These are phyloP conservation scores for Pyrenochaeta sp. DNA, from an alignment of 2,329 filamentous ascomycete genomes.

Conservation along the genomic window DNA sequence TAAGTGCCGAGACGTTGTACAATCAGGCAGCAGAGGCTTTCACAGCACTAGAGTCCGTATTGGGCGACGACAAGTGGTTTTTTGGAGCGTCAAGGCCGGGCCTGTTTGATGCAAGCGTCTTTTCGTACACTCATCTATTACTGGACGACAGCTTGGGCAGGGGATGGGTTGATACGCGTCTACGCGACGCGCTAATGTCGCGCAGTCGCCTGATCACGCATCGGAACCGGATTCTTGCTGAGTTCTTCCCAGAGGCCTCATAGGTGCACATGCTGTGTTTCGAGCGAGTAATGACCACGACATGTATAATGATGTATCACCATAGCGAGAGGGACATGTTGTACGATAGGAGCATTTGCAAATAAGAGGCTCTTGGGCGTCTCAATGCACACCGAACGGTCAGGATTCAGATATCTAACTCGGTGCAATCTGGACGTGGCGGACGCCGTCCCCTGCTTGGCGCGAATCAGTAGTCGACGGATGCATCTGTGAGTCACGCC, in stretches of 20 bases:
- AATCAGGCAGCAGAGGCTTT: slow-evolving; percentile 69
- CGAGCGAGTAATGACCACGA: too few relatives aligned
- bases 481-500: slow-evolving; percentile 41
- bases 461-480: slow-evolving; percentile 5
- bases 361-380: background rate
- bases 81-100: slow-evolving; percentile 67
- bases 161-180: slow-evolving; percentile 67
- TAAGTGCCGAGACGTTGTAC: slow-evolving; percentile 65
- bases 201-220: slow-evolving; percentile 72
- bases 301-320: background rate
- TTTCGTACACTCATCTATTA: slow-evolving; percentile 86
- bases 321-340: background rate
- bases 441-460: slow-evolving; percentile 13
- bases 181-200: slow-evolving; percentile 64
- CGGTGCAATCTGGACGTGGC: slow-evolving; percentile 2
- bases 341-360: background rate
- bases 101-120: slow-evolving; percentile 86
- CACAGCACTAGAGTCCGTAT: slow-evolving; percentile 64
- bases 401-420: background rate
- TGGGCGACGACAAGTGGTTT: slow-evolving; percentile 68
- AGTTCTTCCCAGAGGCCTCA: slow-evolving; percentile 53
- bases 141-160: slow-evolving; percentile 66
- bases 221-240: slow-evolving; percentile 63
- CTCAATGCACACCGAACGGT: background rate
- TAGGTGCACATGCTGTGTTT: too few relatives aligned